These are phyloP conservation scores for Samsoniella hepiali DNA, from an alignment of 2,329 filamentous ascomycete species.

Conservation along the genomic window DNA sequence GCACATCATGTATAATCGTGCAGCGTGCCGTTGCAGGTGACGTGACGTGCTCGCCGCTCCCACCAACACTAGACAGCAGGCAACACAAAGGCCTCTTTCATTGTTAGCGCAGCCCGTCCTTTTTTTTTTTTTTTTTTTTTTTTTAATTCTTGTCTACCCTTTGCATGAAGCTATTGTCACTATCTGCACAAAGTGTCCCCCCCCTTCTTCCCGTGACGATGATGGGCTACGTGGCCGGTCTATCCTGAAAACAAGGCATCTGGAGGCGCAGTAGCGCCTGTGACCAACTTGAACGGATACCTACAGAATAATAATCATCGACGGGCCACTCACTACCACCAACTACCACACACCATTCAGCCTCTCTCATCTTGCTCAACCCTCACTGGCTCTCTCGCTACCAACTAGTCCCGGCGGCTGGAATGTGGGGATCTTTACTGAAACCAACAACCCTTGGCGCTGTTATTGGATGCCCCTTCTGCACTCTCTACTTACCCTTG, in stretches of 20 bases:
- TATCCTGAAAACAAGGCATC: not conserved
- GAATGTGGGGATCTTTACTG: not conserved
- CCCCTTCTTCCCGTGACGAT: not conserved
- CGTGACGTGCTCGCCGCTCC: not conserved
- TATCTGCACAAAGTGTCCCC: too few species aligned
- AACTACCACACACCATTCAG: not conserved
- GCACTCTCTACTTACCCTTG: not conserved
- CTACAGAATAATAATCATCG: too few species aligned
- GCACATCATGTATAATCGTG: constrained; percentile 10
- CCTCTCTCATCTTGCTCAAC: not conserved
- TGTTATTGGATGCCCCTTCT: not conserved
- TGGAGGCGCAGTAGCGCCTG: not conserved
- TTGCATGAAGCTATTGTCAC: not conserved
- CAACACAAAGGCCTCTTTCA: not conserved
- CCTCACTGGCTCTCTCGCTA: not conserved
- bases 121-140: too few species aligned
- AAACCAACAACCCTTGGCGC: constrained; percentile 6
- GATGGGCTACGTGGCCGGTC: not conserved
- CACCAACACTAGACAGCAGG: not conserved
- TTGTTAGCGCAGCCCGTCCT: not conserved
- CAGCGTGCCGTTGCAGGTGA: not conserved
- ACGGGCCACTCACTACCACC: too few species aligned
- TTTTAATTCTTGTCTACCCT: not conserved
- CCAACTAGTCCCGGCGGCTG: not conserved
- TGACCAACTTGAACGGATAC: too few species aligned